phyloP scores from a whole-genome alignment of 495 filamentous ascomycete genomes.

The Trichoderma reesei region DNA sequence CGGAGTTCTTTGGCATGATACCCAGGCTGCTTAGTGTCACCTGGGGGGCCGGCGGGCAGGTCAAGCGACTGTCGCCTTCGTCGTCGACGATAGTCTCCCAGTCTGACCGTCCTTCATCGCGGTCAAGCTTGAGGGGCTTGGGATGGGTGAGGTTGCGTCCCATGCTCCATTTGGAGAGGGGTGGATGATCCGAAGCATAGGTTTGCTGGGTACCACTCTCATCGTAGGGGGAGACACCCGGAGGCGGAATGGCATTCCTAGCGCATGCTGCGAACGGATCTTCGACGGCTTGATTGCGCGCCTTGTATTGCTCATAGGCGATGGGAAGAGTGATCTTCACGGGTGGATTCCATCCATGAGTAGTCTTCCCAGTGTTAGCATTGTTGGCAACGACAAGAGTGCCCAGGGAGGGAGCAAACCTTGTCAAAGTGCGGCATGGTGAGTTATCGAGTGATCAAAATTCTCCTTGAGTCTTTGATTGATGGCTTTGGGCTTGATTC shows the following conservation, averaged over 20 bases:
- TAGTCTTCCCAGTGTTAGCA: background rate
- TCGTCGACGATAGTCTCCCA: slow-evolving; percentile 8
- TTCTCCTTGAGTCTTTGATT: background rate
- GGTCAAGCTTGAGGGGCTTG: background rate
- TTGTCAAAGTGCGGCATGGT: background rate
- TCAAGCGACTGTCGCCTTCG: background rate
- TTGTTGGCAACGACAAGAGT: background rate
- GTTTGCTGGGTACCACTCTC: background rate
- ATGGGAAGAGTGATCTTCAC: background rate
- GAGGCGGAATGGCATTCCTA: background rate
- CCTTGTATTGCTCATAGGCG: background rate
- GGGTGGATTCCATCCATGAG: background rate
- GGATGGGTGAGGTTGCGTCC: background rate
- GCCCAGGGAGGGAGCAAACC: background rate
- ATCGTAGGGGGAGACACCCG: background rate
- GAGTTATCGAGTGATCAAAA: background rate
- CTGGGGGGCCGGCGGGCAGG: background rate
- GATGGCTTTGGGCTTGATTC: background rate
- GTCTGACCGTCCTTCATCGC: slow-evolving; percentile 3
- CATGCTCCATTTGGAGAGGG: background rate
- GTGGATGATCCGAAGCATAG: background rate
- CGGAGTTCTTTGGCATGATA: background rate
- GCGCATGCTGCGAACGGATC: background rate
- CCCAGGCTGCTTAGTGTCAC: background rate
- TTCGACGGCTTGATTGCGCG: background rate